phyloP scores from a whole-genome alignment of 805 yeast species.

The Pichia kluyveri region DNA sequence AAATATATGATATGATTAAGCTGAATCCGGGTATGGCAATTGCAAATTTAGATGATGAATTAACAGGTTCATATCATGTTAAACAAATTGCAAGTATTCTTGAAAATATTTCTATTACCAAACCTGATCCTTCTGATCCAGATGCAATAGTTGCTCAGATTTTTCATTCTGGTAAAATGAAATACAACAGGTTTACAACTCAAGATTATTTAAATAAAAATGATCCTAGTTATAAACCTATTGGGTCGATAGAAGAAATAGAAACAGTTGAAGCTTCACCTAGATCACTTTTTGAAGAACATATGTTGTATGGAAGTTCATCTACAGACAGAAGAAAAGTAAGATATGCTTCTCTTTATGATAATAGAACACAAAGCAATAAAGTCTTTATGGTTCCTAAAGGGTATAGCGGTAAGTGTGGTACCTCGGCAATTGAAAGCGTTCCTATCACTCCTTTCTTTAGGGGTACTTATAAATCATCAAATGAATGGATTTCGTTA shows the following conservation, averaged over 20 bases:
- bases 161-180: slow-evolving; percentile 49
- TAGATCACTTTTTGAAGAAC: slow-evolving; percentile 7
- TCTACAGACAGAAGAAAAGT: slow-evolving; percentile 4
- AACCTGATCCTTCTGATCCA: slow-evolving; percentile 13
- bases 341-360: not conserved
- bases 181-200: slow-evolving; percentile 46
- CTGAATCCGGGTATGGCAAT: slow-evolving; percentile 50
- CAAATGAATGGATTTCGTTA: not conserved
- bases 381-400: slow-evolving; percentile 4
- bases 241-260: not conserved
- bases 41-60: slow-evolving; percentile 37
- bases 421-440: not conserved
- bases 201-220: slow-evolving; percentile 6
- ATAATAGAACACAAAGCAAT: not conserved
- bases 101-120: slow-evolving; percentile 13
- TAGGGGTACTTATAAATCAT: not conserved
- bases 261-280: not conserved
- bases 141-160: slow-evolving; percentile 10
- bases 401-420: slow-evolving; percentile 1
- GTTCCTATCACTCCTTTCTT: not conserved
- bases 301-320: slow-evolving; percentile 2
- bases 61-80: slow-evolving; percentile 38
- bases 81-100: slow-evolving; percentile 8
- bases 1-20: slow-evolving; percentile 40
- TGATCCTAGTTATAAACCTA: slow-evolving; percentile 1